Percentiles rank a stretch among this genome's conserved stretches.
Evolutionary conservation across 352 stramenopile genomes (phyloP).

Genomic region (Phytopythium boreale): DNA sequence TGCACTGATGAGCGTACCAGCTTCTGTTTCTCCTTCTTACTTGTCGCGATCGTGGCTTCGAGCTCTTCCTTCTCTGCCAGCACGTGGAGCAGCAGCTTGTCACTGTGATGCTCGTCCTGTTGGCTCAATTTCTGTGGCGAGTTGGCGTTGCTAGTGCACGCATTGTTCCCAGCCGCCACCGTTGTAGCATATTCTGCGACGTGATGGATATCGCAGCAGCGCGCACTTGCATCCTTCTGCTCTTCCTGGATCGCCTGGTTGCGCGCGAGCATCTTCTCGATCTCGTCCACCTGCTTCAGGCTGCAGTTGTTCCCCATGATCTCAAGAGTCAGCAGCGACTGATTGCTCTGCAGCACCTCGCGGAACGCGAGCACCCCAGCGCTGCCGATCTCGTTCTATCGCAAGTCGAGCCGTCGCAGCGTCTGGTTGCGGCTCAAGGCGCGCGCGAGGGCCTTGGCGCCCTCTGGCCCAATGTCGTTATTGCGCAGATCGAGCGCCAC

Average conservation of each 20-base stretch:
- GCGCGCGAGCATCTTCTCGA: conserved; percentile 49
- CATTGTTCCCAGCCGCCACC: neutral
- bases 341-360: conserved; percentile 68
- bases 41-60: conserved; percentile 32
- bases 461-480: conserved; percentile 79
- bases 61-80: conserved; percentile 68
- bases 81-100: conserved; percentile 62
- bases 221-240: neutral
- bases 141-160: neutral
- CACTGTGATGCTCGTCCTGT: conserved; percentile 14
- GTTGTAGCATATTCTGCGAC: neutral
- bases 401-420: conserved; percentile 70
- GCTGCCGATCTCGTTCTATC: conserved; percentile 83
- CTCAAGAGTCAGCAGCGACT: conserved; percentile 56
- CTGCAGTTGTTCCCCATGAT: conserved; percentile 78
- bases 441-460: conserved; percentile 55
- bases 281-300: conserved; percentile 63
- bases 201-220: neutral
- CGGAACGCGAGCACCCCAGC: conserved; percentile 66
- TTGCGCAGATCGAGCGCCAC: conserved; percentile 77
- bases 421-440: conserved; percentile 58
- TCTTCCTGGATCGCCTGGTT: conserved; percentile 53
- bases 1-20: conserved; percentile 19
- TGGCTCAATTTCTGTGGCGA: neutral
- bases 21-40: conserved; percentile 46